These are phyloP conservation scores for Acer yangbiense DNA, from an alignment of 345 rosid species.

Conservation along the genomic window DNA sequence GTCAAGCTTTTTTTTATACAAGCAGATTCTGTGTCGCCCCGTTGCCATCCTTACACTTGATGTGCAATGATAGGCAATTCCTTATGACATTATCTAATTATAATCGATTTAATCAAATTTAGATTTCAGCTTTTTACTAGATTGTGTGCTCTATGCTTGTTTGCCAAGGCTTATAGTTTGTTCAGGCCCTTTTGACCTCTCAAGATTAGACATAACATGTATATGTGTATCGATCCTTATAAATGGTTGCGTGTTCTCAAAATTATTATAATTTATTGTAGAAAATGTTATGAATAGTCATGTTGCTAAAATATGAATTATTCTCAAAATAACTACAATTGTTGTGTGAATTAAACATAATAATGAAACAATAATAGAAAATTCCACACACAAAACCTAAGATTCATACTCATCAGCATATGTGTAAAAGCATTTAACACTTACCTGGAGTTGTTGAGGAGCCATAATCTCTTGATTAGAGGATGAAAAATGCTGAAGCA, in stretches of 20 bases:
- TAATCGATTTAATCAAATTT: not conserved
- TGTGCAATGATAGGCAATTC: not conserved
- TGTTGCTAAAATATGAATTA: conserved; percentile 1
- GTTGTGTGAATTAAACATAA: not conserved
- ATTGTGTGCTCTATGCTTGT: not conserved
- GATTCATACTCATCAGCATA: not conserved
- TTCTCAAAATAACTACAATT: not conserved
- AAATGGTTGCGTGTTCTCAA: not conserved
- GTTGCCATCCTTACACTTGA: no score
- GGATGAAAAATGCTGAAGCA: not conserved
- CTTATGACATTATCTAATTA: not conserved
- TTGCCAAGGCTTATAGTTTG: not conserved
- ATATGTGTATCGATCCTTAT: not conserved
- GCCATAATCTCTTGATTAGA: not conserved
- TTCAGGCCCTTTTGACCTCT: not conserved
- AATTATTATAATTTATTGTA: not conserved
- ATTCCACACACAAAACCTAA: not conserved
- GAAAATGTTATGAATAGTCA: not conserved
- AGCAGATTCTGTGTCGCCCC: no score
- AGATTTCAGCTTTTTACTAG: not conserved
- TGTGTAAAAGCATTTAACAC: not conserved
- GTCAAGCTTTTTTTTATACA: no score
- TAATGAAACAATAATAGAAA: not conserved
- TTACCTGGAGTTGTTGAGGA: not conserved
- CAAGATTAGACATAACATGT: not conserved